Evolutionary conservation across 148 eudicot genomes (phyloP).

Genomic region (Camellia granthamiana): DNA sequence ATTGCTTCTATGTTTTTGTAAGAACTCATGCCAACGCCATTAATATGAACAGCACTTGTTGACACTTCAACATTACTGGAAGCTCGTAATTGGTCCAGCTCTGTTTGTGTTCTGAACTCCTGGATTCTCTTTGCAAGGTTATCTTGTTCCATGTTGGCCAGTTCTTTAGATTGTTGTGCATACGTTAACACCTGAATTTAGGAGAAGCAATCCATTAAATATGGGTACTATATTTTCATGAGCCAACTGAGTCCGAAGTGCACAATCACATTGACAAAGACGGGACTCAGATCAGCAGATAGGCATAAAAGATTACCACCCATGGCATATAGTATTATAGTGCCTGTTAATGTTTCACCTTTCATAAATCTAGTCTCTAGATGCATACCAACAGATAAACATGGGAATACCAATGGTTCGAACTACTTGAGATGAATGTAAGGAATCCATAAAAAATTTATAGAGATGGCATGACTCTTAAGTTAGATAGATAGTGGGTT

Average conservation of each 20-base stretch:
- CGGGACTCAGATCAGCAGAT: neutral
- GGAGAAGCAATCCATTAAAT: neutral
- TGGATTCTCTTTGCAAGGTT: conserved; percentile 89
- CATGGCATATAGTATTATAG: neutral
- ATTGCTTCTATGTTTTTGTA: conserved; percentile 66
- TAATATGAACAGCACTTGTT: conserved; percentile 48
- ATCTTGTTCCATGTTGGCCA: conserved; percentile 75
- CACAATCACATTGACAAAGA: neutral
- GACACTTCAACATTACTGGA: conserved; percentile 51
- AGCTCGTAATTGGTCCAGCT: conserved; percentile 64
- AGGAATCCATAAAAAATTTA: neutral
- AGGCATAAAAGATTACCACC: neutral
- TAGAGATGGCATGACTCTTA: neutral
- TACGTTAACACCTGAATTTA: conserved; percentile 76
- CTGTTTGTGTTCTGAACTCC: conserved; percentile 84
- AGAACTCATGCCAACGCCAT: conserved; percentile 54
- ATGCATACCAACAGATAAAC: conserved; percentile 5
- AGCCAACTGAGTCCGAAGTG: neutral
- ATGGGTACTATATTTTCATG: neutral
- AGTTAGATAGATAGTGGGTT: neutral
- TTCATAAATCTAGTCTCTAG: conserved; percentile 9
- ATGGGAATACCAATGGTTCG: neutral
- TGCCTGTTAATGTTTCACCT: neutral
- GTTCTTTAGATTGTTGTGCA: conserved; percentile 94
- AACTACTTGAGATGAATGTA: neutral